These are phyloP conservation scores for Excoecaria agallocha DNA, from an alignment of 345 rosid species.

Conservation along the genomic window DNA sequence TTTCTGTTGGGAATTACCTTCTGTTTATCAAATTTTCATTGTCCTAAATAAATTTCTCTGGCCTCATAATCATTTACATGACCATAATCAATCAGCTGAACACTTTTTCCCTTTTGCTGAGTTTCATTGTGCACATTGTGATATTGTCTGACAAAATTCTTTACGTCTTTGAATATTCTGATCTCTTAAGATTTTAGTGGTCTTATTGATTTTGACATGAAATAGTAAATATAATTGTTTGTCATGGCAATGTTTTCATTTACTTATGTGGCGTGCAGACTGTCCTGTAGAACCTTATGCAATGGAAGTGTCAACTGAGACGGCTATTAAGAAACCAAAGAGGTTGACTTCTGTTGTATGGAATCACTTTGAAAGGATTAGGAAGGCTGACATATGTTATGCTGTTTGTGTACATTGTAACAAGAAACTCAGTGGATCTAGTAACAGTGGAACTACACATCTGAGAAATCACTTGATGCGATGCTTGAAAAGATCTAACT, in stretches of 20 bases:
- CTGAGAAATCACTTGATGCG: slow-evolving; percentile 88
- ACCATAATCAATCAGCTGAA: neutral
- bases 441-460: slow-evolving; percentile 96
- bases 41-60: neutral
- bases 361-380: slow-evolving; percentile 91
- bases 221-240: neutral
- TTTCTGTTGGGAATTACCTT: neutral
- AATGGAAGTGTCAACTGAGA: slow-evolving; percentile 76
- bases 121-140: neutral
- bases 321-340: slow-evolving; percentile 66
- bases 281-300: slow-evolving; percentile 27
- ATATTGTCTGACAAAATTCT: too few species aligned
- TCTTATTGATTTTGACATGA: neutral
- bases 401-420: slow-evolving; percentile 86
- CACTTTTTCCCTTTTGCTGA: neutral
- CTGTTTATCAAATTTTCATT: too few species aligned
- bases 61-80: neutral
- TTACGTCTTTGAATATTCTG: neutral
- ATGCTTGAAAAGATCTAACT: slow-evolving; percentile 80
- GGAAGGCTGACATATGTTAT: slow-evolving; percentile 83
- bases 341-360: slow-evolving; percentile 88
- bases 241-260: neutral
- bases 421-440: slow-evolving; percentile 91
- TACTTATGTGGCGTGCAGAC: slow-evolving; percentile 34
- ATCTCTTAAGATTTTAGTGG: neutral